Evolutionary conservation across 176 grass and related monocot genomes (phyloP), one percentile per base, ranked within the genome.

Genomic region (Leersia perrieri): DNA sequence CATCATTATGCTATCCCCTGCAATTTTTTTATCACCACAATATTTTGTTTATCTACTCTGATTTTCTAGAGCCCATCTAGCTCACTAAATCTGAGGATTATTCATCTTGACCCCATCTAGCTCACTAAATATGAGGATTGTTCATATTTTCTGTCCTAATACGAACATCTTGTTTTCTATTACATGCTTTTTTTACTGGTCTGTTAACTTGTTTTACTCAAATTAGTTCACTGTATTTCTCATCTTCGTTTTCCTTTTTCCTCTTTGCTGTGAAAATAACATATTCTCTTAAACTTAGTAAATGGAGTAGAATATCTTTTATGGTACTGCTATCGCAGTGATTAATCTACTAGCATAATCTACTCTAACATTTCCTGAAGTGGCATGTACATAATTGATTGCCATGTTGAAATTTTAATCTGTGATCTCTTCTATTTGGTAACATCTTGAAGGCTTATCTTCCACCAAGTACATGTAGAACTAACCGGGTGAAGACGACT

Each of bases 371-470:
- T 74, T 44, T 63, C 22, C 22, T 6, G 35, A 18, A 22, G 5
- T 82, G 80, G 23, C 41, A 74, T 64, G 22, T 25, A 33, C 36
- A 62, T 77, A 13, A 60, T 15, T 75, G 42, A 49, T 42, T 53
- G 28, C 27, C 40, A 23, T 47, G 29, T 27, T 9, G 44, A 32
- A 25, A 73, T 83, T 66, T 78, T 83, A 14, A 63, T 60, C 25
- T 65, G 60, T 69, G 23, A 73, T 57, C 71, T 83, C 38, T 70
- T 78, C 42, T 77, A 22, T 67, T 84, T 12, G n/a, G n/a, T 78
- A 29, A 84, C 28, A 60, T 85, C 79, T 82, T 94, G 47, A 84
- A 98, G 95, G 95, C 88, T 70, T 92, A 93, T 89, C 81, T 78
- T 68, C 86, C 81, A 33, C 73, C 33, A 3, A 89, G 60, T 72